phyloP scores from a whole-genome alignment of 768 basidiomycete genomes.

The Cystobasidium ongulense region DNA sequence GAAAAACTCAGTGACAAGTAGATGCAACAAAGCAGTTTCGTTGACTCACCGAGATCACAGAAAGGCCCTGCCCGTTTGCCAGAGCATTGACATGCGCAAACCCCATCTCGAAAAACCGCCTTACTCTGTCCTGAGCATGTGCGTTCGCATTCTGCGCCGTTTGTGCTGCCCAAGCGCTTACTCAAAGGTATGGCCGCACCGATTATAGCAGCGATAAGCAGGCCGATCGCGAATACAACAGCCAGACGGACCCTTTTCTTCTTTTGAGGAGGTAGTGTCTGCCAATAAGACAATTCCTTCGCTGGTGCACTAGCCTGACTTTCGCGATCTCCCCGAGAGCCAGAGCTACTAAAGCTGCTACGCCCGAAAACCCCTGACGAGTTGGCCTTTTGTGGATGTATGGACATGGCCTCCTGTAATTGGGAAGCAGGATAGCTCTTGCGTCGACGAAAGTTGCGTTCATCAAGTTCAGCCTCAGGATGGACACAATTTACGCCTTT shows the following conservation, averaged over 20 bases:
- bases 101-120: not conserved
- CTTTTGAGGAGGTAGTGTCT: not conserved
- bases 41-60: conserved; percentile 17
- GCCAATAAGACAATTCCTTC: not conserved
- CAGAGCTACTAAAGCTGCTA: conserved; percentile 6
- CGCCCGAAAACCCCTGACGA: not conserved
- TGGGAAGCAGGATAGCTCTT: conserved; percentile 1
- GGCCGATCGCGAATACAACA: not conserved
- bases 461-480: not conserved
- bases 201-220: not conserved
- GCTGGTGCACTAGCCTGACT: not conserved
- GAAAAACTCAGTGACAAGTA: not conserved
- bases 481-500: not conserved
- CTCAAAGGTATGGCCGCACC: not conserved
- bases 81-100: conserved; percentile 7
- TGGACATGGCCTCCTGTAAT: not conserved
- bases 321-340: not conserved
- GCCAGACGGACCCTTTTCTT: not conserved
- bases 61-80: not conserved
- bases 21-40: not conserved
- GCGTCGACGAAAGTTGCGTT: not conserved
- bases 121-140: not conserved
- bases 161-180: not conserved
- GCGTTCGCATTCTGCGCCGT: not conserved
- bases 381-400: not conserved